phyloP scores from a whole-genome alignment of 2,329 filamentous ascomycete species.

The Clarireedia monteithiana region DNA sequence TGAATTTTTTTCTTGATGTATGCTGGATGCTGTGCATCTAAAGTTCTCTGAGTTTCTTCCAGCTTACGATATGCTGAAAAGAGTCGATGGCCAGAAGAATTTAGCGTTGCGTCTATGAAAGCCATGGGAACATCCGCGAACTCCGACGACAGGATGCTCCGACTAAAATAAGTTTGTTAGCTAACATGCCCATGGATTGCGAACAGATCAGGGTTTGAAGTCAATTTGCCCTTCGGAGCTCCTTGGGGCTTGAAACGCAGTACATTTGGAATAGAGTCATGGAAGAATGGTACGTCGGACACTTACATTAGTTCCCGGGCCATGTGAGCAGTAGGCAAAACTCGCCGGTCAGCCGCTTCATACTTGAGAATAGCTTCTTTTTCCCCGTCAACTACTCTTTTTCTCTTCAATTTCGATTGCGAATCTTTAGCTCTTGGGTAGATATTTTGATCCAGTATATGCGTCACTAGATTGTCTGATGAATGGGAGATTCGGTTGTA shows the following conservation, averaged over 20 bases:
- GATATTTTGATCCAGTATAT: conserved; percentile 33
- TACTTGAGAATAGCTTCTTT: conserved; percentile 31
- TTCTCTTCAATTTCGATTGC: conserved; percentile 29
- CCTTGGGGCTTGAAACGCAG: not conserved
- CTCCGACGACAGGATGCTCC: conserved; percentile 21
- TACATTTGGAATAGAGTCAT: not conserved
- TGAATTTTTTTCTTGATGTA: conserved; percentile 26
- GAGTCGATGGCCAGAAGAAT: conserved; percentile 25
- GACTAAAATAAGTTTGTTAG: conserved; percentile 13
- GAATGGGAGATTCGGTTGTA: conserved; percentile 25
- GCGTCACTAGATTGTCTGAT: conserved; percentile 25
- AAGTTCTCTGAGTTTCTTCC: conserved; percentile 31
- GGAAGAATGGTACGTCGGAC: not conserved
- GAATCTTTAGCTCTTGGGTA: conserved; percentile 38
- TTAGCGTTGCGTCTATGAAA: conserved; percentile 31
- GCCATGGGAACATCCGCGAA: conserved; percentile 32
- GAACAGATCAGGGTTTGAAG: no score
- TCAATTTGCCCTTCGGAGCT: no score
- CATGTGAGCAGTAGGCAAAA: conserved; percentile 3
- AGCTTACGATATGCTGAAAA: conserved; percentile 28
- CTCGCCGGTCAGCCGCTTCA: conserved; percentile 23
- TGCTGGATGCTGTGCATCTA: conserved; percentile 16
- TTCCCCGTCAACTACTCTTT: conserved; percentile 30
- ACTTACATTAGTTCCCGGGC: conserved; percentile 11
- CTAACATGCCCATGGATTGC: no score